Evolutionary conservation across 176 grass and related monocot species (phyloP).

Genomic region (Thinopyrum elongatum): DNA sequence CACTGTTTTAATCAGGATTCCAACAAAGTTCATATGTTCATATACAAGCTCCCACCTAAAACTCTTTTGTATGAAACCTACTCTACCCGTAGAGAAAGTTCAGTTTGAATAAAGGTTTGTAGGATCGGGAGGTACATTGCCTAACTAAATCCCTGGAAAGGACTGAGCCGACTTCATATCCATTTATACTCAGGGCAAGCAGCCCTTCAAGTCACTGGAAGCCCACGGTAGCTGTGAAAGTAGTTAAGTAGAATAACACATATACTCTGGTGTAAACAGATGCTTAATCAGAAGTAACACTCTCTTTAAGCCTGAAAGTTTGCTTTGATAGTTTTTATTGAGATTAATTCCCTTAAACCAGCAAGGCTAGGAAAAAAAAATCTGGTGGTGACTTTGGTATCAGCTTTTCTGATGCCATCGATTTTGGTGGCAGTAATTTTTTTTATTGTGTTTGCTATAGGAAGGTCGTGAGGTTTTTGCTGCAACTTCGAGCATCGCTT

Average conservation of each 20-base stretch:
- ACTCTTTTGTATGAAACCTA: neutral
- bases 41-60: neutral
- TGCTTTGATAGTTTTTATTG: neutral
- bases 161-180: neutral
- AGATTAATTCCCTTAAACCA: neutral
- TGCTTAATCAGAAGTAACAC: neutral
- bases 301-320: neutral
- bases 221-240: neutral
- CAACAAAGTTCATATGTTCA: neutral
- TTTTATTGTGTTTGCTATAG: constrained; percentile 5
- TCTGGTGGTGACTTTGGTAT: neutral
- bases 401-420: constrained; percentile 1
- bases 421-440: neutral
- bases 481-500: neutral
- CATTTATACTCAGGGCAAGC: neutral
- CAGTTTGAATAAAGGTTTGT: neutral
- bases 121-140: neutral
- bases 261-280: neutral
- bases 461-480: neutral
- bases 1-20: constrained; percentile 1
- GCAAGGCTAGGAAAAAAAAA: neutral
- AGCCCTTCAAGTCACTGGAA: neutral
- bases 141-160: neutral
- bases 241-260: neutral
- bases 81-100: neutral